Evolutionary conservation across 2,329 filamentous ascomycete species (phyloP).

Genomic region (Harringtonia lauricola): DNA sequence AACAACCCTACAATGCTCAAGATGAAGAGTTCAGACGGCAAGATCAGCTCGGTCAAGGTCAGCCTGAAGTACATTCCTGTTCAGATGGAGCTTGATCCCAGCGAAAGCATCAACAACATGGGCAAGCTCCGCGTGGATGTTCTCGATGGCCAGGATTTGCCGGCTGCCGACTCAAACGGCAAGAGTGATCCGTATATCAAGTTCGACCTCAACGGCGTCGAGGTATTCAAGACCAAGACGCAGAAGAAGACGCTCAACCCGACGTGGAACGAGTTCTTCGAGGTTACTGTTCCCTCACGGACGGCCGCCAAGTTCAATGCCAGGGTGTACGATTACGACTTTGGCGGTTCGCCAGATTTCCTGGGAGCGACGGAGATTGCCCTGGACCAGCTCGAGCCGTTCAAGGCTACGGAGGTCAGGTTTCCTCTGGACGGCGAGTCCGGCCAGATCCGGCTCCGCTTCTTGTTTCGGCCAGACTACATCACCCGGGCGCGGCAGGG

Average conservation of each 20-base stretch:
- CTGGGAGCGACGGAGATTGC: slow-evolving; percentile 70
- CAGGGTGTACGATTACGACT: slow-evolving; percentile 91
- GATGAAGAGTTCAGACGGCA: slow-evolving; percentile 68
- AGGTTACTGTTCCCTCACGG: slow-evolving; percentile 69
- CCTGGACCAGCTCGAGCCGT: slow-evolving; percentile 72
- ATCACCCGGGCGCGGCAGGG: slow-evolving; percentile 79
- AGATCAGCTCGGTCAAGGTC: slow-evolving; percentile 70
- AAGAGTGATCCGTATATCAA: slow-evolving; percentile 97
- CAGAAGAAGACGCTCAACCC: slow-evolving; percentile 96
- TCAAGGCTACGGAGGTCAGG: slow-evolving; percentile 64
- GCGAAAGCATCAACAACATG: slow-evolving; percentile 98
- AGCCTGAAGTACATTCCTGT: slow-evolving; percentile 92
- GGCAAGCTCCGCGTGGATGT: slow-evolving; percentile 90
- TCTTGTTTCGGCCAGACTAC: slow-evolving; percentile 90
- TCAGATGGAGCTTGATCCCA: slow-evolving; percentile 85
- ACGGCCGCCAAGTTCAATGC: slow-evolving; percentile 75
- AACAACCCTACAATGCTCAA: slow-evolving; percentile 82
- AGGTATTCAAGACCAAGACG: slow-evolving; percentile 89
- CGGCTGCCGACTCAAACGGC: slow-evolving; percentile 87
- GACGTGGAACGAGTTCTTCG: slow-evolving; percentile 93
- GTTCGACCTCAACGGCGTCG: slow-evolving; percentile 79
- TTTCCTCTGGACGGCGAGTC: slow-evolving; percentile 81
- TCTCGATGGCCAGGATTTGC: slow-evolving; percentile 76
- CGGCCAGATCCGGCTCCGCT: slow-evolving; percentile 66
- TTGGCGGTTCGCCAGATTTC: slow-evolving; percentile 87